A percentile compares a stretch with the other conserved stretches of the same genome.
Conservation (phyloP, 805 yeast species). For the Ogataea sp. region DNA sequence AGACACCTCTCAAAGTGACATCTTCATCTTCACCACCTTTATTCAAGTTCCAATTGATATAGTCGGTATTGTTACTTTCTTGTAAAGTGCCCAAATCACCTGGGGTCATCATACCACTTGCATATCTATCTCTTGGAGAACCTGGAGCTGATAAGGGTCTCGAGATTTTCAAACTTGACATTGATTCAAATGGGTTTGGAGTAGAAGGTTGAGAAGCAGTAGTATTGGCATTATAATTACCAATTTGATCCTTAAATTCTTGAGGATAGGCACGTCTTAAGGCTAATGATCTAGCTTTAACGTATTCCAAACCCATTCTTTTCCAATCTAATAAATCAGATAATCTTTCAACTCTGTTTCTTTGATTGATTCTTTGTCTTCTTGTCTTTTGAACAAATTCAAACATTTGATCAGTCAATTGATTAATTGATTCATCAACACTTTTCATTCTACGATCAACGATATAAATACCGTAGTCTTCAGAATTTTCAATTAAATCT, state of each 20-base stretch:
- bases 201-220: slow-evolving; percentile 8
- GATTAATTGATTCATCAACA: slow-evolving; percentile 89
- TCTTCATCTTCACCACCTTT: slow-evolving; percentile 29
- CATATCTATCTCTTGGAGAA: slow-evolving; percentile 70
- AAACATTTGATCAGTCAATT: slow-evolving; percentile 81
- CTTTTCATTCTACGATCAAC: slow-evolving; percentile 91
- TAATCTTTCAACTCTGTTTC: slow-evolving; percentile 92
- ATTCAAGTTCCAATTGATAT: slow-evolving; percentile 45
- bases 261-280: slow-evolving; percentile 92
- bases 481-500: slow-evolving; percentile 87
- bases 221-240: background rate
- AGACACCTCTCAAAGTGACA: slow-evolving; percentile 27
- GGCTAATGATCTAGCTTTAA: slow-evolving; percentile 89
- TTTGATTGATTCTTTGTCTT: slow-evolving; percentile 95
- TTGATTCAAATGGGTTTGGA: slow-evolving; percentile 26
- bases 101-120: slow-evolving; percentile 74
- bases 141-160: slow-evolving; percentile 97
- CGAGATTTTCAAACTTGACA: slow-evolving; percentile 58
- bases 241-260: slow-evolving; percentile 38
- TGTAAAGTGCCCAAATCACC: slow-evolving; percentile 97
- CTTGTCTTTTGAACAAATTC: slow-evolving; percentile 83
- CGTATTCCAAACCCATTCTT: slow-evolving; percentile 94
- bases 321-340: slow-evolving; percentile 95
- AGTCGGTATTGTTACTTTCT: slow-evolving; percentile 83
- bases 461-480: slow-evolving; percentile 94